A percentile compares a stretch with the other conserved stretches of the same genome.
phyloP scores from a whole-genome alignment of 331 rosid genomes.

The Cydonia oblonga region DNA sequence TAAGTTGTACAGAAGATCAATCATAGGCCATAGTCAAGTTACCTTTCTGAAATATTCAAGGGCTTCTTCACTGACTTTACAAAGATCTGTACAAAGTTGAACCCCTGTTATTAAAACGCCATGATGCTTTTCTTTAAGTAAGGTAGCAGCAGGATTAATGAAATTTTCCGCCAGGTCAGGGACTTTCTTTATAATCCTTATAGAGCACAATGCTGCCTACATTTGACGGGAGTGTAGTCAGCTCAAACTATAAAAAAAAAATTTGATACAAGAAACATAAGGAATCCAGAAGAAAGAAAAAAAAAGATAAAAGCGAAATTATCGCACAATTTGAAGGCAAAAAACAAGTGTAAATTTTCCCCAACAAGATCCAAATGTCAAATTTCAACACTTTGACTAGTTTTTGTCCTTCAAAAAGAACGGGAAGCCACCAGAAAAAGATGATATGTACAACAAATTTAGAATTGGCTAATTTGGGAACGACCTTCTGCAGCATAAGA shows the following conservation, averaged over 20 bases:
- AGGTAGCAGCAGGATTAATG: conserved; percentile 78
- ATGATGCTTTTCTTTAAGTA: conserved; percentile 94
- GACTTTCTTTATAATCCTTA: conserved; percentile 90
- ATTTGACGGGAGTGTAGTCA: conserved; percentile 24
- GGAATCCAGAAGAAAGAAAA: neutral
- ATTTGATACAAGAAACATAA: conserved; percentile 10
- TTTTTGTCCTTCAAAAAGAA: conserved; percentile 11
- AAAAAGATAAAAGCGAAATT: neutral
- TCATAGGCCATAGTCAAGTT: conserved; percentile 9
- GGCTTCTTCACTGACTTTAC: conserved; percentile 71
- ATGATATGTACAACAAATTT: neutral
- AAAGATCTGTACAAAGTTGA: conserved; percentile 96
- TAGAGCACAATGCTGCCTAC: conserved; percentile 95
- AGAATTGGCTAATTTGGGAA: neutral
- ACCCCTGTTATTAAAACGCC: conserved; percentile 95
- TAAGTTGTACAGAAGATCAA: conserved; percentile 1
- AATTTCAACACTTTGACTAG: conserved; percentile 2
- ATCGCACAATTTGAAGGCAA: neutral
- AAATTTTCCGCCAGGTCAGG: conserved; percentile 95
- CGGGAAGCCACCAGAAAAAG: neutral
- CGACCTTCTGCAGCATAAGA: neutral
- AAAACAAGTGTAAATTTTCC: neutral
- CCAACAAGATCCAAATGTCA: conserved; percentile 10
- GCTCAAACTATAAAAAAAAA: neutral
- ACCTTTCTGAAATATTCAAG: conserved; percentile 91